Base-by-base conservation (phyloP, 1,284 basidiomycete genomes). In the Inonotus hispidus region DNA sequence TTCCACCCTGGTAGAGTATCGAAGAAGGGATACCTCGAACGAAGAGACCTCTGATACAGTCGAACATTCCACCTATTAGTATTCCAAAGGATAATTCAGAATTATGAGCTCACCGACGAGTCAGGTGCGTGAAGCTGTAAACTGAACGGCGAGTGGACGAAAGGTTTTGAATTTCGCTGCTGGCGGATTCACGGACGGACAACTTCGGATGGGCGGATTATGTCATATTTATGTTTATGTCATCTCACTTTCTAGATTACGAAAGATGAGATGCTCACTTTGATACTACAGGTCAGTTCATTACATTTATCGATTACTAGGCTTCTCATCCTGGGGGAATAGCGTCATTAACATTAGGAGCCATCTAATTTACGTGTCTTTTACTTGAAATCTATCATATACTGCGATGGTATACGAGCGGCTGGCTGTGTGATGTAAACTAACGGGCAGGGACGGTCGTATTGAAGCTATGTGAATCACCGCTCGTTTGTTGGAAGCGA, bases 191-290 rank as follows among this genome's bases (percentile, higher is more conserved):
- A 32, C 43, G 23, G 32, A 23, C 58, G 59, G 59, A 55, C 21
- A 47, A 39, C 27, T 29, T 55, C 59, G 59, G 59, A 32, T 54
- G 16, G 43, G 3, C 38, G 13, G 50, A 38, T 60, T 60, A 60
- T 53, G 59, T 60, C 43, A 60, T 58, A 1, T 13, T 45, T 38
- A 14, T 14, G 50, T 11, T 52, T 52, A 52, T 35, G 50, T 29
- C 50, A 52, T 23, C 46, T 47, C 23, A 10, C 23, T 47, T 35
- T 32, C 49, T 52, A 8, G 13, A 11, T 7, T 11, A 32, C 13
- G 29, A 11, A 6, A 43, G 10, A 14, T n/a, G 25, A 8, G 7
- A 29, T 35, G 3, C 16, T 23, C 21, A 45, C 46, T 19, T 25
- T 49, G 16, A 19, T n/a, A 43, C 16, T 4, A n/a, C 6, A 19